Base-by-base conservation (phyloP, 2,329 filamentous ascomycete genomes). In the Magnaporthales sp. region DNA sequence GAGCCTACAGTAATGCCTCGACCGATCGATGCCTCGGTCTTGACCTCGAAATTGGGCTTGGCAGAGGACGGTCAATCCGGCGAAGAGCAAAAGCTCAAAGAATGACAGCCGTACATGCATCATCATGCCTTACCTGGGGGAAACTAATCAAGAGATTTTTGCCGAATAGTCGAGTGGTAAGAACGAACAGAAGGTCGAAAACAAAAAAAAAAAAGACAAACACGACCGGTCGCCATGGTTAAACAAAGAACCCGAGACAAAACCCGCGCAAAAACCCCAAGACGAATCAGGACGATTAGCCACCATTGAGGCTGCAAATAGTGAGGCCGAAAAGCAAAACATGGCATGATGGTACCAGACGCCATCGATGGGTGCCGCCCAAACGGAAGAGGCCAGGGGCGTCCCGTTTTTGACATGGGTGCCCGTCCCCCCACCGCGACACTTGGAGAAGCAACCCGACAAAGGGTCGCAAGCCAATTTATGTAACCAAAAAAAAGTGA, bases 1-100 rank as follows among this genome's bases (percentile, higher is more conserved):
- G 5, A 65, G 51, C 26, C 63, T 51, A 29, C 63, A 65, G 26
- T 30, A 65, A 22, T 65, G 63, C 38, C 27, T 51, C 19, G 63
- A n/a, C 51, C 29, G 26, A 19, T 65, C 26, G 29, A 31, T 26
- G 3, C 56, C 26, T 29, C 56, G 7, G 22, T 60, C 56, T 3
- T 8, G 56, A 27, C 56, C 56, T 19, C 56, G 26, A 4, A 13
- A 27, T 13, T 60, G 56, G 56, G 56, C 56, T 27, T 27, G 56
- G 56, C 56, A 60, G 56, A 60, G 24, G 56, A 60, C 24, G 24
- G 56, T 27, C 24, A 60, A 60, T 26, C 24, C 24, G 56, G 56
- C 56, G 24, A 60, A 24, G 56, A 60, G 56, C 56, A 60, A 27
- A 26, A 60, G 56, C 56, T 60, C 56, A 60, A 60, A 27, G 22